Evolutionary conservation across 352 stramenopile species (phyloP).

Genomic region (Phytophthora melonis): DNA sequence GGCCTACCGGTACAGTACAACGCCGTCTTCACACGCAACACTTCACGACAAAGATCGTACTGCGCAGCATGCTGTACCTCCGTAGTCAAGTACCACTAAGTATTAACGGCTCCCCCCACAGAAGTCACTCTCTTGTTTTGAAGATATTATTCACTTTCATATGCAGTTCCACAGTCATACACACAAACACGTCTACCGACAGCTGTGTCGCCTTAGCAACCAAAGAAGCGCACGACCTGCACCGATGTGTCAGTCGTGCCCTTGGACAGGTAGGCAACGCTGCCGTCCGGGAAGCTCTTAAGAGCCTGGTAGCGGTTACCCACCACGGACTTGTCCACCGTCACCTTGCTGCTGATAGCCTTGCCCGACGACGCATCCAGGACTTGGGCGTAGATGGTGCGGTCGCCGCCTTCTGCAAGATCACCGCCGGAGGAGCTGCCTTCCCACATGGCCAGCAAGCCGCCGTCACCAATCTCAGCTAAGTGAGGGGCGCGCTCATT

Average conservation of each 20-base stretch:
- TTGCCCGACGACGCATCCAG: slow-evolving; percentile 49
- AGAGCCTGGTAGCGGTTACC: slow-evolving; percentile 68
- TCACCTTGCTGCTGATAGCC: slow-evolving; percentile 54
- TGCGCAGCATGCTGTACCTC: too few relatives aligned
- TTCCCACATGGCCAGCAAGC: slow-evolving; percentile 55
- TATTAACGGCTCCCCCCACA: too few relatives aligned
- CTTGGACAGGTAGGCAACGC: slow-evolving; percentile 56
- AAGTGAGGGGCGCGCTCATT: slow-evolving; percentile 60
- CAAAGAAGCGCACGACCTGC: slow-evolving; percentile 53
- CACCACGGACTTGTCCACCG: slow-evolving; percentile 48
- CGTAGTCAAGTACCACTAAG: too few relatives aligned
- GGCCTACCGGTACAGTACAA: too few relatives aligned
- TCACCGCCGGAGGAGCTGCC: slow-evolving; percentile 43
- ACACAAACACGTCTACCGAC: too few relatives aligned
- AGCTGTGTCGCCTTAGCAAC: slow-evolving; percentile 39
- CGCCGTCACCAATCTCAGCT: slow-evolving; percentile 44
- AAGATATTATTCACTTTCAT: too few relatives aligned
- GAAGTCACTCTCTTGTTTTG: too few relatives aligned
- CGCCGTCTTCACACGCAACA: too few relatives aligned
- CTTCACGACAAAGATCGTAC: too few relatives aligned
- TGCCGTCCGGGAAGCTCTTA: slow-evolving; percentile 52
- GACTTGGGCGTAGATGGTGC: slow-evolving; percentile 58
- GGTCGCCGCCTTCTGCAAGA: slow-evolving; percentile 22
- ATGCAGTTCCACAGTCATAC: too few relatives aligned
- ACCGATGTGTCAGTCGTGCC: slow-evolving; percentile 43